Conservation (phyloP, 805 yeast species). For the Saccharomyces kudriavzevii region DNA sequence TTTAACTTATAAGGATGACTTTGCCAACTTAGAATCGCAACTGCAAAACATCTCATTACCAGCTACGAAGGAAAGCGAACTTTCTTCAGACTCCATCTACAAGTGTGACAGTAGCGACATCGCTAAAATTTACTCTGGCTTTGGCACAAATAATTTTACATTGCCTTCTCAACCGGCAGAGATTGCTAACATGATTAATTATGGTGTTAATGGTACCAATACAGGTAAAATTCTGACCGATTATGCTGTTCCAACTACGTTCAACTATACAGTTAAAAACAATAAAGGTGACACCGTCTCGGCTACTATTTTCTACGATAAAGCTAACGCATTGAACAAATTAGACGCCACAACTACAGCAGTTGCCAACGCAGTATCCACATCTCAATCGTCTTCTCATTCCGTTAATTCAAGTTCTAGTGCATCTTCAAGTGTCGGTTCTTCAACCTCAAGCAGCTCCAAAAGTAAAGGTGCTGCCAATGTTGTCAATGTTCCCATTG, state of each 20-base stretch:
- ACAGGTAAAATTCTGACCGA: constrained; percentile 38
- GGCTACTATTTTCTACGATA: constrained; percentile 34
- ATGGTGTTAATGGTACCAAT: constrained; percentile 41
- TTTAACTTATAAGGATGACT: constrained; percentile 41
- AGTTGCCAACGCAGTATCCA: constrained; percentile 9
- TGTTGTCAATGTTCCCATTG: constrained; percentile 2
- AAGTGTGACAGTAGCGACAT: constrained; percentile 37
- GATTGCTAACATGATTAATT: constrained; percentile 35
- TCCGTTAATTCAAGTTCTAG: constrained; percentile 13
- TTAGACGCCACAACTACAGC: constrained; percentile 19
- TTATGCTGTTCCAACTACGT: constrained; percentile 31
- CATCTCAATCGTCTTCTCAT: constrained; percentile 14
- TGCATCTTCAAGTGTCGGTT: constrained; percentile 14
- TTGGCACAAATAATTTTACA: constrained; percentile 38
- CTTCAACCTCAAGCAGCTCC: constrained; percentile 7
- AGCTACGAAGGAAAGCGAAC: constrained; percentile 31
- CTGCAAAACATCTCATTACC: constrained; percentile 33
- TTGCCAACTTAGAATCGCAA: constrained; percentile 40
- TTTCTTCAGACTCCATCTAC: constrained; percentile 25
- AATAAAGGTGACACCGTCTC: constrained; percentile 29
- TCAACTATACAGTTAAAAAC: constrained; percentile 36
- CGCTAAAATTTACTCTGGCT: constrained; percentile 31
- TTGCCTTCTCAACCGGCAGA: constrained; percentile 43
- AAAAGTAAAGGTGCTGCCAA: constrained; percentile 24
- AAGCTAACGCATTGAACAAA: constrained; percentile 33